phyloP scores from a whole-genome alignment of 352 stramenopile genomes.

The Pythium rhizo-oryzae region DNA sequence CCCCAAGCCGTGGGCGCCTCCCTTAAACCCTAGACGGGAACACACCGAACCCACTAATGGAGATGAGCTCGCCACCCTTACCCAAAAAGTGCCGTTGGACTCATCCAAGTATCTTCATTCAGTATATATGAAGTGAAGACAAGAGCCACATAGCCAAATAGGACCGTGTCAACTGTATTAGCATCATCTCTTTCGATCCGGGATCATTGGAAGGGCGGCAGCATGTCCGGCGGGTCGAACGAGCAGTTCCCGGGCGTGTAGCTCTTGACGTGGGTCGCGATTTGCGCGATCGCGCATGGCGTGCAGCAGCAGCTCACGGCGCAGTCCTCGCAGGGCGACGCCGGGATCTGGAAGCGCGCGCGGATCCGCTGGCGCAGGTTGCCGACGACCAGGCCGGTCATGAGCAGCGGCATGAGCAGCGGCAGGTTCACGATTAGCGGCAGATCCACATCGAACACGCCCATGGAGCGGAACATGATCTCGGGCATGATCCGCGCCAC shows the following conservation, averaged over 20 bases:
- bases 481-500: background rate
- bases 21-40: no score
- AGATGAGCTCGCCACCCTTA: background rate
- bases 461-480: background rate
- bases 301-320: constrained; percentile 24
- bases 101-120: no score
- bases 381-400: background rate
- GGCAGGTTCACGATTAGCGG: constrained; percentile 2
- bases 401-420: background rate
- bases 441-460: background rate
- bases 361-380: background rate
- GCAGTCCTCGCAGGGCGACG: constrained; percentile 16
- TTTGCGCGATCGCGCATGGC: constrained; percentile 36
- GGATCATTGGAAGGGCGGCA: constrained; percentile 35
- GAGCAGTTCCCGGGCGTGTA: constrained; percentile 31
- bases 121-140: no score
- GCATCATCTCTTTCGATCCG: no score
- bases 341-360: constrained; percentile 30
- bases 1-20: no score
- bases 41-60: background rate
- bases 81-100: background rate
- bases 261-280: constrained; percentile 37
- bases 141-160: no score
- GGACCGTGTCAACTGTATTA: no score
- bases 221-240: constrained; percentile 17